Conservation (phyloP, 2,329 filamentous ascomycete species). For the Pseudocercospora crystallina region DNA sequence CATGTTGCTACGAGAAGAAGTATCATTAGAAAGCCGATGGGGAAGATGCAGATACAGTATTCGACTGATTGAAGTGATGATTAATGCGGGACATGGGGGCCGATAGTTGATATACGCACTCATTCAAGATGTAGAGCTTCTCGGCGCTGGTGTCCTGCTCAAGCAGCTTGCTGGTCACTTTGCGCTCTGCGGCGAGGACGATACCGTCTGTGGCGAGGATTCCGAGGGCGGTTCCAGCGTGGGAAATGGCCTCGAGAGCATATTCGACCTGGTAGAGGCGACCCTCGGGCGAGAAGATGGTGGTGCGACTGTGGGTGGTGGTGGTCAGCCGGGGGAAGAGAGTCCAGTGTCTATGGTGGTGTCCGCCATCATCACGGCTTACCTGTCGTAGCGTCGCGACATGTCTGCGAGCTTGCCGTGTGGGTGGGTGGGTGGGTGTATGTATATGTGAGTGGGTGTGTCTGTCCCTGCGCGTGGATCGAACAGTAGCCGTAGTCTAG, state of each 20-base stretch:
- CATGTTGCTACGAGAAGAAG: conserved; percentile 74
- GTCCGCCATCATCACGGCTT: neutral
- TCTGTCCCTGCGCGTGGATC: neutral
- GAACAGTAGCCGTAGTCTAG: no score
- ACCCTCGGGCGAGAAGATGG: conserved; percentile 99
- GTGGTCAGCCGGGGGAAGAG: conserved; percentile 8
- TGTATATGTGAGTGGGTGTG: conserved; percentile 1
- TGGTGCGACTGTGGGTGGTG: conserved; percentile 56
- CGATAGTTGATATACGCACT: conserved; percentile 59
- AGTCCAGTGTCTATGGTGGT: neutral
- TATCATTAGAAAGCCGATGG: neutral
- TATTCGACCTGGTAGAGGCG: conserved; percentile 99
- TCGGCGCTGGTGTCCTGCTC: conserved; percentile 99
- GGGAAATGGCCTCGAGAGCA: conserved; percentile 96
- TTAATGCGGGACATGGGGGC: neutral
- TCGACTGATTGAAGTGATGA: no score
- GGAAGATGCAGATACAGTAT: no score
- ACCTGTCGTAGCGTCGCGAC: conserved; percentile 38
- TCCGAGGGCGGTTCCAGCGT: conserved; percentile 93
- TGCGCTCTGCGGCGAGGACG: conserved; percentile 94
- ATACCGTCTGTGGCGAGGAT: conserved; percentile 98
- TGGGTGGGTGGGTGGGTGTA: neutral
- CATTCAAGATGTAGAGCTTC: conserved; percentile 99
- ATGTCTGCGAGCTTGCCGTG: conserved; percentile 19
- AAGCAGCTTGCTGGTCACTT: conserved; percentile 97